Percentiles rank a stretch among this genome's conserved stretches.
phyloP scores from a whole-genome alignment of 352 stramenopile genomes.

The Pythium brassicae region DNA sequence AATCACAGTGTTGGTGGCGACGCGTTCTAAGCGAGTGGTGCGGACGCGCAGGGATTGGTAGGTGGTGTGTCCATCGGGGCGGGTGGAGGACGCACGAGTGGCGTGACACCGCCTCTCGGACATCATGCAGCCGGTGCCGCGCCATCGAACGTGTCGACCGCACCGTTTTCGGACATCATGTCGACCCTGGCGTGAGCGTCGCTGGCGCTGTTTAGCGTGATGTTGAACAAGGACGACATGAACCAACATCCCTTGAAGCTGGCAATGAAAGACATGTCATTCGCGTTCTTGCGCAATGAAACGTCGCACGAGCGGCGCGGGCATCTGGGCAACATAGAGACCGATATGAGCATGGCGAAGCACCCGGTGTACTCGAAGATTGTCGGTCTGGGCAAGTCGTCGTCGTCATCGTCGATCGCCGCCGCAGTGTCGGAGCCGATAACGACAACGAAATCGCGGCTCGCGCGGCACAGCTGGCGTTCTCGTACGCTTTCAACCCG shows the following conservation, averaged over 20 bases:
- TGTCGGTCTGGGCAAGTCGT: slow-evolving; percentile 49
- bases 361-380: slow-evolving; percentile 60
- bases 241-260: slow-evolving; percentile 61
- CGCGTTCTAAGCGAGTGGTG: not conserved
- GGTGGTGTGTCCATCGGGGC: not conserved
- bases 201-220: slow-evolving; percentile 69
- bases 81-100: not conserved
- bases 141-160: slow-evolving; percentile 3
- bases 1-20: slow-evolving; percentile 16
- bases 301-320: slow-evolving; percentile 20
- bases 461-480: slow-evolving; percentile 22
- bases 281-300: slow-evolving; percentile 34
- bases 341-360: slow-evolving; percentile 69
- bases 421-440: not conserved
- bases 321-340: slow-evolving; percentile 61
- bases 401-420: slow-evolving; percentile 1
- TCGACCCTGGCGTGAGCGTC: slow-evolving; percentile 46
- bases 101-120: not conserved
- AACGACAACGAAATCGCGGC: not conserved
- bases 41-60: not conserved
- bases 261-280: slow-evolving; percentile 43
- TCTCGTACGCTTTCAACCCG: slow-evolving; percentile 23
- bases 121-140: not conserved
- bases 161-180: slow-evolving; percentile 1
- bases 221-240: slow-evolving; percentile 80